Evolutionary conservation across 495 filamentous ascomycete species (phyloP), one percentile per base, ranked within the genome.

Genomic region (Penicillium pancosmium): DNA sequence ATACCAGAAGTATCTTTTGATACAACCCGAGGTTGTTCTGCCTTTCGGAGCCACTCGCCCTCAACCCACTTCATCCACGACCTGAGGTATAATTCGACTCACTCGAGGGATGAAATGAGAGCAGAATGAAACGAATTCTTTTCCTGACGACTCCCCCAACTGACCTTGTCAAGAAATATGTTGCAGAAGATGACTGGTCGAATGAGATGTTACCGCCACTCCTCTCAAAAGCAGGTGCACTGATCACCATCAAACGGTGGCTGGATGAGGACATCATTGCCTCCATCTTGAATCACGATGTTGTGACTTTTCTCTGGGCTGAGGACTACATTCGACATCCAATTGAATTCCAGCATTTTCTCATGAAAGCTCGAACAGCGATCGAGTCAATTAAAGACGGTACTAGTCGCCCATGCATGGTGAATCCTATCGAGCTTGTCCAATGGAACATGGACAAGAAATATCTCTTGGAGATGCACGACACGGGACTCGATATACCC

Each of bases 401-500:
- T 16, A n/a, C 19, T 11, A 54, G 11, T 25, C n/a, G 35, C 21
- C 52, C 52, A 23, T 54, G 52, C 38, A 27, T 54, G n/a, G 31
- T 44, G 36, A 43, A 44, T 11, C 52, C 19, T 44, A 54, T 54
- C 21, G 52, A 54, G 8, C 21, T 54, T 1, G 52, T 54, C 19
- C 50, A 52, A 38, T 52, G 50, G 50, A 52, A 52, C 50, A 52
- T 52, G 50, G 50, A 52, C 50, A 52, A 52, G 50, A 52, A 40
- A 19, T 54, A 44, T 44, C 52, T 54, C 23, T 18, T 54, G 4
- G 52, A 54, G 18, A 54, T 54, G 52, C 35, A 54, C 3, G 11
- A 44, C 6, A 13, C 36, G 4, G 50, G 50, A 3, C 8, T 52
- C 50, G 33, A 52, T 18, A 52, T 52, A 36, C 50, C 50, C n/a